phyloP scores from a whole-genome alignment of 768 basidiomycete species.

The Chiua virens region DNA sequence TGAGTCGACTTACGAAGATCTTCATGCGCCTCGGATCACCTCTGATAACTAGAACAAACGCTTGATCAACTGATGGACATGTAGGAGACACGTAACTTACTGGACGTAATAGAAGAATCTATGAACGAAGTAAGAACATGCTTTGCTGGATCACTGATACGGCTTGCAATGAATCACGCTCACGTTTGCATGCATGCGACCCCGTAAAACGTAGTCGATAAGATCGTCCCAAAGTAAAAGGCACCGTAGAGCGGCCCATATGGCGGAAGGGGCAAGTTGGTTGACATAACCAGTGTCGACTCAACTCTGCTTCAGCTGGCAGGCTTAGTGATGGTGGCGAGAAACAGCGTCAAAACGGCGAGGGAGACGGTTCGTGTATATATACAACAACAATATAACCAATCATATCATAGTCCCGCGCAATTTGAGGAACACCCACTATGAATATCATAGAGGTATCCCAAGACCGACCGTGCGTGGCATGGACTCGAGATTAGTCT shows the following conservation, averaged over 20 bases:
- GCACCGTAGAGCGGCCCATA: background rate
- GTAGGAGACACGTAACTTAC: background rate
- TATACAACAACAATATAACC: too few species aligned
- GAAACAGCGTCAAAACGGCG: too few species aligned
- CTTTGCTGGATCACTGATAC: background rate
- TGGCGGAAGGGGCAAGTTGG: background rate
- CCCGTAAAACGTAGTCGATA: background rate
- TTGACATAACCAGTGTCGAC: background rate
- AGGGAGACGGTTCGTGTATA: too few species aligned
- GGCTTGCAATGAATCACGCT: background rate
- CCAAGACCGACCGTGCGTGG: too few species aligned
- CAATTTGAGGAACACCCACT: too few species aligned
- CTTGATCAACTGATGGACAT: background rate
- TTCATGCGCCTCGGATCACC: background rate
- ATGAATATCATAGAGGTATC: too few species aligned
- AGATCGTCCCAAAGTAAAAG: background rate
- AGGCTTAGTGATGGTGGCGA: too few species aligned
- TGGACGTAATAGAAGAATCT: conserved; percentile 1
- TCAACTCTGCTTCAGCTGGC: too few species aligned
- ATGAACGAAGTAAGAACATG: background rate
- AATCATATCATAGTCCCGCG: too few species aligned
- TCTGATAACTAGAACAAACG: background rate
- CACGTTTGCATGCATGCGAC: conserved; percentile 1
- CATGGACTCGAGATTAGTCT: too few species aligned
- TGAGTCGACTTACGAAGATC: background rate